Percentiles rank a stretch among this genome's conserved stretches.
These are phyloP conservation scores for Fusarium redolens DNA, from an alignment of 2,329 filamentous ascomycete genomes.

Conservation along the genomic window DNA sequence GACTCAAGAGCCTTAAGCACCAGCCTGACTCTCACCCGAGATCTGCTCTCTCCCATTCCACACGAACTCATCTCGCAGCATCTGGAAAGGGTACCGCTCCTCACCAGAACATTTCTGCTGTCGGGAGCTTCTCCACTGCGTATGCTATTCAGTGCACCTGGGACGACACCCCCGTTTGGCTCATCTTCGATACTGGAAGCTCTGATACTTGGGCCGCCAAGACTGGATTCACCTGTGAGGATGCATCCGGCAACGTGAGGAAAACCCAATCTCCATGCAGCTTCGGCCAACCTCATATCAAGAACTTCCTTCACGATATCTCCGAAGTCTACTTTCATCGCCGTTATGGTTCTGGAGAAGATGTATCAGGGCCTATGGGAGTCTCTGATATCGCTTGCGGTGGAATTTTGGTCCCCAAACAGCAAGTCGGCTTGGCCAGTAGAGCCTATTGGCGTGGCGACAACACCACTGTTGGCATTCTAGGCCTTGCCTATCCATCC, in stretches of 20 bases:
- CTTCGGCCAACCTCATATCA: slow-evolving; percentile 55
- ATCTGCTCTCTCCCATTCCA: slow-evolving; percentile 48
- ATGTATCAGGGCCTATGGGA: slow-evolving; percentile 60
- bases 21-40: slow-evolving; percentile 29
- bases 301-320: slow-evolving; percentile 54
- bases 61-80: slow-evolving; percentile 26
- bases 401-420: slow-evolving; percentile 56
- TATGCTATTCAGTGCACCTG: slow-evolving; percentile 56
- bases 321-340: slow-evolving; percentile 59
- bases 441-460: slow-evolving; percentile 63
- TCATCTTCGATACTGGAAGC: slow-evolving; percentile 63
- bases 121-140: slow-evolving; percentile 54
- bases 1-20: slow-evolving; percentile 47
- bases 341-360: slow-evolving; percentile 61
- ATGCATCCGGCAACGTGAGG: slow-evolving; percentile 46
- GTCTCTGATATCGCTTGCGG: slow-evolving; percentile 59
- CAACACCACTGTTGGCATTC: slow-evolving; percentile 62
- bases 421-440: slow-evolving; percentile 62
- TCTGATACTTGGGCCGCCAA: slow-evolving; percentile 63
- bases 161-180: slow-evolving; percentile 53
- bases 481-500: slow-evolving; percentile 63
- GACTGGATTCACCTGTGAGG: slow-evolving; percentile 56
- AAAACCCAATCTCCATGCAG: slow-evolving; percentile 50
- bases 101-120: slow-evolving; percentile 54
- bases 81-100: slow-evolving; percentile 23